Evolutionary conservation across 768 basidiomycete genomes (phyloP).

Genomic region (Russula abietina): DNA sequence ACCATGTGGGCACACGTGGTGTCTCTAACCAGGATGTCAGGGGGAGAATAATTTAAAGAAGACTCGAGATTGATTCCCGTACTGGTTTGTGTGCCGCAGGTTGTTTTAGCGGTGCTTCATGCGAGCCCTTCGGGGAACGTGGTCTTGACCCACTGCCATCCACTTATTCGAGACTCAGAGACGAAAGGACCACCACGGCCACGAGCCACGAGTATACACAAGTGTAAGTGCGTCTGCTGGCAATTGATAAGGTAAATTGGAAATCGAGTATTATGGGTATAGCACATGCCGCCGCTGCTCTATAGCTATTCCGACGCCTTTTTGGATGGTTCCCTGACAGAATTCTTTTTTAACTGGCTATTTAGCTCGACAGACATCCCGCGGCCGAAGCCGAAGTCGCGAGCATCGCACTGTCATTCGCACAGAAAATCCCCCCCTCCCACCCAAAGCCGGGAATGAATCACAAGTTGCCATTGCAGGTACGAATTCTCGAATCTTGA

Average conservation of each 20-base stretch:
- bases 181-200: background rate
- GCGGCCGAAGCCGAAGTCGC: background rate
- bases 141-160: background rate
- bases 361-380: background rate
- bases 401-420: too few species aligned
- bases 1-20: too few species aligned
- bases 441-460: background rate
- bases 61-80: background rate
- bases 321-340: background rate
- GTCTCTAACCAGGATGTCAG: too few species aligned
- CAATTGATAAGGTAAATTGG: too few species aligned
- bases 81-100: too few species aligned
- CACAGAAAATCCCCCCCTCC: too few species aligned
- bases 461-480: background rate
- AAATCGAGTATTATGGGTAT: background rate
- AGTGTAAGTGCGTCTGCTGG: background rate
- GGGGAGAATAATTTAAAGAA: background rate
- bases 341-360: too few species aligned
- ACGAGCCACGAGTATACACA: background rate
- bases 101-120: too few species aligned
- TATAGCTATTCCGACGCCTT: background rate
- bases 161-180: background rate
- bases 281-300: background rate
- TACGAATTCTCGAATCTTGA: background rate
- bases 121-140: background rate